These are phyloP conservation scores for Phragmites australis DNA, from an alignment of 176 grass and related monocot species.

Conservation along the genomic window DNA sequence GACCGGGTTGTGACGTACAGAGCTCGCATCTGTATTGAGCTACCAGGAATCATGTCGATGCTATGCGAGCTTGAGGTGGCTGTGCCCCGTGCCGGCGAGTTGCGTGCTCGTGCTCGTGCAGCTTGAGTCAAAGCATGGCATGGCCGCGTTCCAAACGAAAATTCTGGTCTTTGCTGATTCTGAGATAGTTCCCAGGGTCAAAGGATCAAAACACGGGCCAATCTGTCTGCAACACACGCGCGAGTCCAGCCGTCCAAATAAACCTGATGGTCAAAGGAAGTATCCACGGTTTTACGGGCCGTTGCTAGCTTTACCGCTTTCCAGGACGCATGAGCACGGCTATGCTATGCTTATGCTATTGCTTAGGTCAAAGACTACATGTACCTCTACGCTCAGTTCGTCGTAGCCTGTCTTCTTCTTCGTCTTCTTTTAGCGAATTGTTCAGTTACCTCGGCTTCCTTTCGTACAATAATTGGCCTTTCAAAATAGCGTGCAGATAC, in stretches of 20 bases:
- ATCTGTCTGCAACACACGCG: neutral
- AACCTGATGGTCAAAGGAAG: neutral
- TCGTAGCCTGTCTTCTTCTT: neutral
- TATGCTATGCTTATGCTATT: too few species aligned
- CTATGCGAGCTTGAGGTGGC: too few species aligned
- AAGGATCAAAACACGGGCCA: neutral
- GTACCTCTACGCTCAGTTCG: neutral
- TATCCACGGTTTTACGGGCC: constrained; percentile 8
- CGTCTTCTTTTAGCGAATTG: neutral
- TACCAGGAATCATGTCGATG: too few species aligned
- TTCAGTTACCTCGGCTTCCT: neutral
- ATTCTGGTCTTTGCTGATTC: neutral
- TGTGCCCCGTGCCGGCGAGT: too few species aligned
- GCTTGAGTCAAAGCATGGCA: too few species aligned
- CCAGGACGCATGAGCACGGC: neutral
- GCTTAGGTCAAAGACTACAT: neutral
- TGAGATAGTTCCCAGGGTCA: neutral
- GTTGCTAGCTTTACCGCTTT: constrained; percentile 15
- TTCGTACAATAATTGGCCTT: too few species aligned
- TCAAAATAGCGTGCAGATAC: too few species aligned
- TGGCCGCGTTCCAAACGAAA: too few species aligned
- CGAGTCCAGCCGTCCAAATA: neutral
- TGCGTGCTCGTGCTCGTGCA: too few species aligned
- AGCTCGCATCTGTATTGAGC: too few species aligned
- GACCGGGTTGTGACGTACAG: too few species aligned